Conservation (phyloP, 2,329 filamentous ascomycete genomes). For the Fusarium illudens region DNA sequence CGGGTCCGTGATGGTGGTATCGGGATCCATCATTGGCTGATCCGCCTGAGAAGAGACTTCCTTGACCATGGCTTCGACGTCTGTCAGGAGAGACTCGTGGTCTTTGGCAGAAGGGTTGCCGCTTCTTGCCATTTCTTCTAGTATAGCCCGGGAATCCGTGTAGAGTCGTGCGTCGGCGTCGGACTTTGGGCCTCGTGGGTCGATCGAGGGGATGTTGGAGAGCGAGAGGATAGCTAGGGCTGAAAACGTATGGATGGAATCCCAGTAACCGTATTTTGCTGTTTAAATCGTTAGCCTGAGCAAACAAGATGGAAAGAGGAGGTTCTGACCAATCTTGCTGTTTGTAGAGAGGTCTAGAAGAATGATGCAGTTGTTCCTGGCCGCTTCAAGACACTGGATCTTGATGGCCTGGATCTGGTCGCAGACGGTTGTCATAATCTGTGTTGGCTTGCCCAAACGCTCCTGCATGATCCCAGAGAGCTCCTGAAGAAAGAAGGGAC, state of each 20-base stretch:
- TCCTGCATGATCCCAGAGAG: constrained; percentile 8
- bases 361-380: constrained; percentile 4
- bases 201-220: constrained; percentile 4
- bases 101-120: constrained; percentile 11
- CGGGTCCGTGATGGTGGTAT: not conserved
- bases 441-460: not conserved
- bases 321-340: constrained; percentile 11
- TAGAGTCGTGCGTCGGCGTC: constrained; percentile 4
- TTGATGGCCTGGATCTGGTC: not conserved
- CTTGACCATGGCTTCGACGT: constrained; percentile 10
- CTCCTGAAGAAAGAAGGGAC: constrained; percentile 9
- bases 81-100: constrained; percentile 7
- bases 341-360: not conserved
- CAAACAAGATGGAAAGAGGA: not conserved
- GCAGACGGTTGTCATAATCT: not conserved
- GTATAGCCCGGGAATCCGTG: constrained; percentile 3
- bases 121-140: constrained; percentile 10
- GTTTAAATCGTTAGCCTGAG: not conserved
- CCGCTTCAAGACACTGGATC: constrained; percentile 9
- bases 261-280: constrained; percentile 17
- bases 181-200: not conserved
- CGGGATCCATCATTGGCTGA: not conserved
- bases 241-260: constrained; percentile 16
- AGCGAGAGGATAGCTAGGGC: constrained; percentile 7
- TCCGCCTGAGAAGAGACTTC: not conserved